Evolutionary conservation across 2,329 filamentous ascomycete genomes (phyloP), one percentile per base, ranked within the genome.

Genomic region (Aciculosporium take): DNA sequence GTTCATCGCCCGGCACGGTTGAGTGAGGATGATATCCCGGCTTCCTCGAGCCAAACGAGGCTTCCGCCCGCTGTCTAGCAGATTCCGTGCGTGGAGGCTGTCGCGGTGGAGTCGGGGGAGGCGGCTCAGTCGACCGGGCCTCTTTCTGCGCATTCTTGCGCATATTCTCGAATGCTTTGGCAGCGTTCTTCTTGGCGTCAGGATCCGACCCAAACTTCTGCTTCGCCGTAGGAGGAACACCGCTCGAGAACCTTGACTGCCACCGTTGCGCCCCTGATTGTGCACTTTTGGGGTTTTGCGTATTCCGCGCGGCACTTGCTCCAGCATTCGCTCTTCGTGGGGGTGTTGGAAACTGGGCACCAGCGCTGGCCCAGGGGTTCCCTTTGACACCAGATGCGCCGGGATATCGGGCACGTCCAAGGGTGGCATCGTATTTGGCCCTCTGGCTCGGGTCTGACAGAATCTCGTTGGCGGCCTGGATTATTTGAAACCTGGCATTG

Each of bases 391-490:
- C 72, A 18, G 73, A 76, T 7, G 71, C 61, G n/a, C 53, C 56
- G 3, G 69, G 61, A 44, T 64, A 69, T 43, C 66, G 61, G 13
- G 49, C 41, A 10, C 56, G 60, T 21, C 54, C 55, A 38, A 66
- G 62, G 24, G 66, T 60, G 10, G 66, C 63, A 54, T 77, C 72
- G 46, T 76, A 75, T 41, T 71, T 72, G 24, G 64, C 57, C 46
- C 68, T 74, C 41, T 64, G 56, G 2, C 63, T 60, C 1, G 69
- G 63, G 44, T 74, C 71, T 21, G 63, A 67, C 12, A 78, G 59
- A 40, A 94, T 70, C 57, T 94, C 87, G 55, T 93, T 80, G 18
- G 87, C 87, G 4, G 82, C 76, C 60, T 93, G 84, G 37, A 94
- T 93, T 38, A 80, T 74, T 58, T 93, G 84, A 54, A 94, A 94